phyloP scores from a whole-genome alignment of 257 asterid species.

The Primulina eburnea region DNA sequence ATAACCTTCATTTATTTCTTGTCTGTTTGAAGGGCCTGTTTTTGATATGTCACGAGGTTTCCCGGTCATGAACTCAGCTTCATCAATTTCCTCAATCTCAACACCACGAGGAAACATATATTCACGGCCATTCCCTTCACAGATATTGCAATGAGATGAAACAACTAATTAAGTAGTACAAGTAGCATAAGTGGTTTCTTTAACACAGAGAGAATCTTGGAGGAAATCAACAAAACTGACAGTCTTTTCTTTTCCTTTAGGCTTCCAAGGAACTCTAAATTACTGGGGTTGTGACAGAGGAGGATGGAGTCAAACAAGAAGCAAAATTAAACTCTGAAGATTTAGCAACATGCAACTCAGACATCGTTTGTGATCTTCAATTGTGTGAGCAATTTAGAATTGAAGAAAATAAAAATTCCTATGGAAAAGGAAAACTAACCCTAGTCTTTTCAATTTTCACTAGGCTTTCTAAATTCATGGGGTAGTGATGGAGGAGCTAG shows the following conservation, averaged over 20 bases:
- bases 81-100: neutral
- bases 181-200: neutral
- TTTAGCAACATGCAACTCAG: neutral
- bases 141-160: constrained; percentile 1
- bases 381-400: neutral
- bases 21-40: constrained; percentile 16
- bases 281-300: neutral
- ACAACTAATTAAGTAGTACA: neutral
- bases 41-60: neutral
- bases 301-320: neutral
- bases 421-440: neutral
- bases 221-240: neutral
- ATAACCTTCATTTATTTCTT: neutral
- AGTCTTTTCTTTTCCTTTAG: neutral
- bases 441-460: neutral
- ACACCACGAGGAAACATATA: neutral
- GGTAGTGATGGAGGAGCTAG: neutral
- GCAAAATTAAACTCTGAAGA: neutral
- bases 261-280: neutral
- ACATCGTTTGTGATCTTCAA: neutral
- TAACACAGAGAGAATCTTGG: neutral
- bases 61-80: neutral
- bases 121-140: constrained; percentile 16
- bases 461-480: neutral
- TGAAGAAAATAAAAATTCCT: neutral